Evolutionary conservation across 1,139 yeast genomes (phyloP).

Genomic region (Pichia sp.): DNA sequence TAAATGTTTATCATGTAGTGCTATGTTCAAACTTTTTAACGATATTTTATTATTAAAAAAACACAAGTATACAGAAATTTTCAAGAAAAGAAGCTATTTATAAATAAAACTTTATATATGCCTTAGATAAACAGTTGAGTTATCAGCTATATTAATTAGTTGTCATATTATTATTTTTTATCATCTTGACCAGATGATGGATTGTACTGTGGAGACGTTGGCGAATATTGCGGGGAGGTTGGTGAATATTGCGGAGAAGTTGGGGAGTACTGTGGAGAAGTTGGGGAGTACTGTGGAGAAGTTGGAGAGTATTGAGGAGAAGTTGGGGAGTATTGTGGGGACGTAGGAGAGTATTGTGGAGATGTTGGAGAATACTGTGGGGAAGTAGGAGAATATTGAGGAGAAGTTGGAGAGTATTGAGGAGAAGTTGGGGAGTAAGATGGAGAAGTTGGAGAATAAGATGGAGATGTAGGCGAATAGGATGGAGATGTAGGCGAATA

Average conservation of each 20-base stretch:
- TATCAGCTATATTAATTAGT: neutral
- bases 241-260: slow-evolving; percentile 70
- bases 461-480: slow-evolving; percentile 72
- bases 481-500: slow-evolving; percentile 72
- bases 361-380: slow-evolving; percentile 57
- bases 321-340: slow-evolving; percentile 59
- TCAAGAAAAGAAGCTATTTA: slow-evolving; percentile 16
- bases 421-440: slow-evolving; percentile 72
- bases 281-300: slow-evolving; percentile 66
- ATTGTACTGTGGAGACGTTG: slow-evolving; percentile 51
- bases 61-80: slow-evolving; percentile 17
- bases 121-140: neutral
- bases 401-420: slow-evolving; percentile 63
- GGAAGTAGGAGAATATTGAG: slow-evolving; percentile 60
- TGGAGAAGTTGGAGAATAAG: slow-evolving; percentile 72
- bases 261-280: slow-evolving; percentile 67
- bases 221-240: slow-evolving; percentile 64
- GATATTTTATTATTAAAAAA: slow-evolving; percentile 15
- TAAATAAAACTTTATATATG: slow-evolving; percentile 6
- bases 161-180: slow-evolving; percentile 9
- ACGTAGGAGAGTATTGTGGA: slow-evolving; percentile 59
- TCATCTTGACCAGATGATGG: slow-evolving; percentile 48
- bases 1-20: slow-evolving; percentile 30
- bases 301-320: slow-evolving; percentile 58
- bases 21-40: slow-evolving; percentile 14